Evolutionary conservation across 2,329 filamentous ascomycete species (phyloP).

Genomic region (Exophiala dermatitidis): DNA sequence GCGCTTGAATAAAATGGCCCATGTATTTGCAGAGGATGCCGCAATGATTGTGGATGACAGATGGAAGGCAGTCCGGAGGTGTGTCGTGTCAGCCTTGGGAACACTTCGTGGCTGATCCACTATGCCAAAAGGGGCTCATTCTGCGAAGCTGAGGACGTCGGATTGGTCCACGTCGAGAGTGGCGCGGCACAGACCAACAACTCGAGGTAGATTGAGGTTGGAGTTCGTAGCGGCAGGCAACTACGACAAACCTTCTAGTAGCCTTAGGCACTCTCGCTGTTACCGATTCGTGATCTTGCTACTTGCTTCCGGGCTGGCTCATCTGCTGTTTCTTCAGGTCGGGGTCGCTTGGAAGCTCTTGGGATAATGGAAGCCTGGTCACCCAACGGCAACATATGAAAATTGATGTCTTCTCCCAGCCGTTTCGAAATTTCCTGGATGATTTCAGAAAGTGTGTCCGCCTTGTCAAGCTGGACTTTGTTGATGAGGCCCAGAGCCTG

Average conservation of each 20-base stretch:
- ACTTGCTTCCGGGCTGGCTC: neutral
- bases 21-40: too few relatives aligned
- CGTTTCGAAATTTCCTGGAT: neutral
- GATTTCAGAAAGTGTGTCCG: neutral
- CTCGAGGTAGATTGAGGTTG: too few relatives aligned
- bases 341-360: neutral
- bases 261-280: neutral
- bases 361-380: neutral
- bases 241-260: too few relatives aligned
- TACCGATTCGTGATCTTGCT: neutral
- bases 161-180: neutral
- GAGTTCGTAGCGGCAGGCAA: too few relatives aligned
- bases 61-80: too few relatives aligned
- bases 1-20: too few relatives aligned
- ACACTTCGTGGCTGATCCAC: slow-evolving; percentile 3
- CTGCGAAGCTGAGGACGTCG: slow-evolving; percentile 3
- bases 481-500: neutral
- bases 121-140: slow-evolving; percentile 13
- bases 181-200: neutral
- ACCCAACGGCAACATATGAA: neutral
- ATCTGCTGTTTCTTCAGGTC: neutral
- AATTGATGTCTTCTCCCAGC: neutral
- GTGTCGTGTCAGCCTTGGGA: neutral
- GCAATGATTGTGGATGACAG: neutral
- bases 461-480: neutral